Percentiles rank a stretch among this genome's conserved stretches.
phyloP scores from a whole-genome alignment of 805 yeast genomes.

The Ogataea dorogensis region DNA sequence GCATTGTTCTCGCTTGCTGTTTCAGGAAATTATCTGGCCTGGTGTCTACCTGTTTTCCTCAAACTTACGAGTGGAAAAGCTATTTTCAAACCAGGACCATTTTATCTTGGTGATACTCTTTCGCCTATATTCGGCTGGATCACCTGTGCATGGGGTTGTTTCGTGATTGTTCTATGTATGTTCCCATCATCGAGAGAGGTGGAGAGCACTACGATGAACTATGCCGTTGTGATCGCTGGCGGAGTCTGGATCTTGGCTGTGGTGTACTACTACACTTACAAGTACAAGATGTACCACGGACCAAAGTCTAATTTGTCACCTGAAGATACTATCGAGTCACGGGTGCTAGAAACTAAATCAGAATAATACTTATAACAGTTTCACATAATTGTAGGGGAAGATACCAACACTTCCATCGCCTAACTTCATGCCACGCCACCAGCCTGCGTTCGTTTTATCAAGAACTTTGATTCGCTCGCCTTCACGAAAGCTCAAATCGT shows the following conservation, averaged over 20 bases:
- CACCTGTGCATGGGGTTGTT: conserved; percentile 50
- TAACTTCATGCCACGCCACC: conserved; percentile 49
- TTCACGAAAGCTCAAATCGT: conserved; percentile 42
- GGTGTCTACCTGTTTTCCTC: conserved; percentile 60
- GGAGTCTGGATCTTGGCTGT: conserved; percentile 56
- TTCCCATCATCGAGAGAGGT: conserved; percentile 51
- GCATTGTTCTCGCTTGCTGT: conserved; percentile 68
- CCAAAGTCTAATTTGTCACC: conserved; percentile 36
- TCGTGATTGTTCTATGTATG: conserved; percentile 56
- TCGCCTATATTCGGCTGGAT: conserved; percentile 42
- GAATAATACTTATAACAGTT: conserved; percentile 8
- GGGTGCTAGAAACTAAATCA: conserved; percentile 2
- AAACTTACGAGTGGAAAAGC: conserved; percentile 48
- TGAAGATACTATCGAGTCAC: conserved; percentile 14
- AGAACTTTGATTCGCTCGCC: conserved; percentile 45
- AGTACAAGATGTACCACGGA: conserved; percentile 55
- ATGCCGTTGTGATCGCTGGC: conserved; percentile 61
- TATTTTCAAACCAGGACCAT: conserved; percentile 63
- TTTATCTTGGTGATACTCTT: conserved; percentile 55
- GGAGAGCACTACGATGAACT: conserved; percentile 57
- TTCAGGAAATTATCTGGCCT: conserved; percentile 61
- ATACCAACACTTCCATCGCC: conserved; percentile 40
- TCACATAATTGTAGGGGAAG: conserved; percentile 48
- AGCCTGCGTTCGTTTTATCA: conserved; percentile 37
- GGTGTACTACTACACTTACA: conserved; percentile 50